A percentile compares a stretch with the other conserved stretches of the same genome.
phyloP scores from a whole-genome alignment of 1,284 basidiomycete genomes.

The Cutaneotrichosporon sp. region DNA sequence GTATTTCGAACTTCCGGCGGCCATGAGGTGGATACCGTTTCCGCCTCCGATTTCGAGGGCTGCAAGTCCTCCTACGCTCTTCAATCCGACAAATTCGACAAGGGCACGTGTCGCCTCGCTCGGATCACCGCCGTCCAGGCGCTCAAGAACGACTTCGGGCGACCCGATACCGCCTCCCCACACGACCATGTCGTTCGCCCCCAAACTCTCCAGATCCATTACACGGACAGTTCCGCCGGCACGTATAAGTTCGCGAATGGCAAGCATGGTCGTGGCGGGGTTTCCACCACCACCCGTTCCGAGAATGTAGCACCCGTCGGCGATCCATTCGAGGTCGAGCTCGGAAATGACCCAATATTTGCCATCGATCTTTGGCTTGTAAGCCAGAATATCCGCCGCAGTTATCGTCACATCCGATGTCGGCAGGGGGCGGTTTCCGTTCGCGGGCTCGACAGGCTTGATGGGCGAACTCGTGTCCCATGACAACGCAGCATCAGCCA shows the following conservation, averaged over 20 bases:
- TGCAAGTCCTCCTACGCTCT: slow-evolving; percentile 24
- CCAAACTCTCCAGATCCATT: slow-evolving; percentile 33
- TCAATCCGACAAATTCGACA: slow-evolving; percentile 23
- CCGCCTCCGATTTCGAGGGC: slow-evolving; percentile 57
- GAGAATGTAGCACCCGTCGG: slow-evolving; percentile 44
- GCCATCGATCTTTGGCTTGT: slow-evolving; percentile 33
- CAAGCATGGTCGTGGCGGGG: slow-evolving; percentile 31
- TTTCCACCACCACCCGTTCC: slow-evolving; percentile 46
- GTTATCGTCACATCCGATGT: slow-evolving; percentile 6
- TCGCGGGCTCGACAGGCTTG: slow-evolving; percentile 8
- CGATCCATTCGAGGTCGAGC: slow-evolving; percentile 44
- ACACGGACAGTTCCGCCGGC: slow-evolving; percentile 34
- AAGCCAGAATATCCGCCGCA: slow-evolving; percentile 27
- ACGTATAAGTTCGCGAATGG: slow-evolving; percentile 36
- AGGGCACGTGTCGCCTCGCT: slow-evolving; percentile 16
- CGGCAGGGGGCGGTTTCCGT: slow-evolving; percentile 16
- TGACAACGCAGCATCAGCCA: neutral
- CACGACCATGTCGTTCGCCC: slow-evolving; percentile 22
- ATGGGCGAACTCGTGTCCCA: slow-evolving; percentile 13
- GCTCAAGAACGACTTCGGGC: slow-evolving; percentile 54
- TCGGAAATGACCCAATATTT: slow-evolving; percentile 42
- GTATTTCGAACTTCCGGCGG: slow-evolving; percentile 50
- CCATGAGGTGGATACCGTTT: slow-evolving; percentile 61
- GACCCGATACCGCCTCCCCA: slow-evolving; percentile 57
- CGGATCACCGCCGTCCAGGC: slow-evolving; percentile 29